Conservation (phyloP, 352 stramenopile species). For the Phytophthora sp. region DNA sequence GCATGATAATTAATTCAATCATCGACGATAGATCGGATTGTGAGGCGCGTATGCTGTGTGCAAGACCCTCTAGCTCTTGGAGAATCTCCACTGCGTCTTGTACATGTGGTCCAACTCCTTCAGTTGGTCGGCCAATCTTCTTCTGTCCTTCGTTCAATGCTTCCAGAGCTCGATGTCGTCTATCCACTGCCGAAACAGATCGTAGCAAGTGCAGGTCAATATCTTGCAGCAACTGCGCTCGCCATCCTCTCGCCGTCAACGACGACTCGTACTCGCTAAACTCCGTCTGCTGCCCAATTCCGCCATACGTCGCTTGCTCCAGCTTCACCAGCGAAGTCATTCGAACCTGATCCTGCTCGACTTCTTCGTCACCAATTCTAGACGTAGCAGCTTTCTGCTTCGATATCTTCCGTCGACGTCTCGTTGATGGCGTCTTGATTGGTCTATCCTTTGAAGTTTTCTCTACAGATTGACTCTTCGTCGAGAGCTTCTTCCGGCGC, state of each 20-base stretch:
- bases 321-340: constrained; percentile 21
- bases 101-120: constrained; percentile 32
- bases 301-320: constrained; percentile 12
- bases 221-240: constrained; percentile 37
- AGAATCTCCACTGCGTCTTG: constrained; percentile 30
- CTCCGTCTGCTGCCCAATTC: constrained; percentile 27
- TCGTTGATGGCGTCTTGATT: neutral
- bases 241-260: constrained; percentile 33
- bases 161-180: constrained; percentile 21
- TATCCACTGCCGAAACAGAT: constrained; percentile 26
- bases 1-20: constrained; percentile 28
- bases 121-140: constrained; percentile 6
- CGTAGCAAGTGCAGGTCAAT: constrained; percentile 41
- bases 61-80: constrained; percentile 32
- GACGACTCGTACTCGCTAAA: constrained; percentile 36
- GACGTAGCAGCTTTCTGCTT: constrained; percentile 12
- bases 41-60: constrained; percentile 31
- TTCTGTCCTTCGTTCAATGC: constrained; percentile 11
- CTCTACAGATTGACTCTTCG: constrained; percentile 21
- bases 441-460: too few relatives aligned
- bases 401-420: constrained; percentile 5
- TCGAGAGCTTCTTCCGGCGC: constrained; percentile 44
- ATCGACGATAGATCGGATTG: constrained; percentile 39
- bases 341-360: constrained; percentile 18
- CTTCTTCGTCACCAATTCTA: constrained; percentile 8